These are phyloP conservation scores for Nothopassalora personata DNA, from an alignment of 2,329 filamentous ascomycete species.

Conservation along the genomic window DNA sequence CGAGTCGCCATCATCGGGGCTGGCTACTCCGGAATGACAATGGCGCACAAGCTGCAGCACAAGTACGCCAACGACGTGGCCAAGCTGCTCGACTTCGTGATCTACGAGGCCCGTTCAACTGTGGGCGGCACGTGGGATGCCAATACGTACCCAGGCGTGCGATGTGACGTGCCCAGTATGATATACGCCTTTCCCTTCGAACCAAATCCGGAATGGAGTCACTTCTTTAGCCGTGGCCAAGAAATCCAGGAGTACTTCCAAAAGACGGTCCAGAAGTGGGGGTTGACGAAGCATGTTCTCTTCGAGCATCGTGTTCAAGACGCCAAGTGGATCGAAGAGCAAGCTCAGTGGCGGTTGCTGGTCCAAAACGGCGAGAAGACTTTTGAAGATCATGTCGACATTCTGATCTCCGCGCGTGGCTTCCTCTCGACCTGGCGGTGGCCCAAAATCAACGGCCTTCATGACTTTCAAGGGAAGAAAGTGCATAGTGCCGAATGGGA, in stretches of 20 bases:
- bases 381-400: slow-evolving; percentile 32
- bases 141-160: slow-evolving; percentile 32
- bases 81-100: slow-evolving; percentile 30
- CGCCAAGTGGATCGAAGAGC: slow-evolving; percentile 36
- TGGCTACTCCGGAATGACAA: slow-evolving; percentile 34
- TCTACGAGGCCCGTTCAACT: slow-evolving; percentile 37
- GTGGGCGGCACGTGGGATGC: slow-evolving; percentile 37
- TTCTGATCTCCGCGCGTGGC: slow-evolving; percentile 32
- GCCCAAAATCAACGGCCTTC: slow-evolving; percentile 37
- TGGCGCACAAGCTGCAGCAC: slow-evolving; percentile 38
- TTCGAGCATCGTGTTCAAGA: slow-evolving; percentile 36
- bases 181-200: slow-evolving; percentile 32
- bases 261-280: slow-evolving; percentile 36
- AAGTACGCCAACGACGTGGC: slow-evolving; percentile 27
- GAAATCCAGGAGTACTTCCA: slow-evolving; percentile 43
- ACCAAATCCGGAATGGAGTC: slow-evolving; percentile 24
- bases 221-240: slow-evolving; percentile 36
- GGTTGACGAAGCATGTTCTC: slow-evolving; percentile 36
- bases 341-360: slow-evolving; percentile 36
- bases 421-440: slow-evolving; percentile 24
- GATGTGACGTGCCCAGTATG: slow-evolving; percentile 13
- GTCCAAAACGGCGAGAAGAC: slow-evolving; percentile 27
- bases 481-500: slow-evolving; percentile 45
- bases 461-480: slow-evolving; percentile 41
- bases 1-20: slow-evolving; percentile 29